These are phyloP conservation scores for Phymatotrichopsis omnivora DNA, from an alignment of 2,329 filamentous ascomycete genomes.

Conservation along the genomic window DNA sequence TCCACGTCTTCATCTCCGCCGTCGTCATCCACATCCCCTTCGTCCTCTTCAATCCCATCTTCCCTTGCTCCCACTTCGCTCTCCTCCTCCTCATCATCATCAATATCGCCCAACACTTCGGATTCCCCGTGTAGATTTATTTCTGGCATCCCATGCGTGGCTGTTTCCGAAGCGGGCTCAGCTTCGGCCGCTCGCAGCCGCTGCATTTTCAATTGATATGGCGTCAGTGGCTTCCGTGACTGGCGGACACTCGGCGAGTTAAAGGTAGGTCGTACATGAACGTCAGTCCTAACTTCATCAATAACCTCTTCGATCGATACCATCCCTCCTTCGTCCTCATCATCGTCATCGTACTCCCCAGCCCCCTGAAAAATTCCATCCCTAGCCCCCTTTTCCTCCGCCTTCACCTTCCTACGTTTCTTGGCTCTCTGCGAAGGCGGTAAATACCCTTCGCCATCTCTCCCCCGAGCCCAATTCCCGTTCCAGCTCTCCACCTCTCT, in stretches of 20 bases:
- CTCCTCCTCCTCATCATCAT: conserved; percentile 16
- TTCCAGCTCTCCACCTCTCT: conserved; percentile 54
- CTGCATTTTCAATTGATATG: conserved; percentile 25
- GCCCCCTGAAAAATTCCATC: too few species aligned
- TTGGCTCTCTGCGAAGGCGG: conserved; percentile 45
- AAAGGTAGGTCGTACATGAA: conserved; percentile 31
- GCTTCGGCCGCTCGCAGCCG: conserved; percentile 12
- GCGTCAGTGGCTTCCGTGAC: conserved; percentile 20
- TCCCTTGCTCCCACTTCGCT: too few species aligned
- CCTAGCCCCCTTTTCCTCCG: too few species aligned
- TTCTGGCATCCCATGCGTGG: too few species aligned
- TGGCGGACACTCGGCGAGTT: conserved; percentile 24
- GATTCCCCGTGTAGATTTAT: too few species aligned
- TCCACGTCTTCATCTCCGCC: conserved; percentile 33
- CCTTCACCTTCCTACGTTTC: conserved; percentile 36
- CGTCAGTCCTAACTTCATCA: conserved; percentile 25
- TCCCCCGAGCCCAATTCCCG: conserved; percentile 36
- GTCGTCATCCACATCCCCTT: conserved; percentile 24
- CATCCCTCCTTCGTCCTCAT: conserved; percentile 25
- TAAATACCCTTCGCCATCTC: conserved; percentile 28
- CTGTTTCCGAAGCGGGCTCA: conserved; percentile 3
- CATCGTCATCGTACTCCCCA: conserved; percentile 1
- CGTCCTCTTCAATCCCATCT: conserved; percentile 3
- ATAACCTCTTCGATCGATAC: conserved; percentile 27
- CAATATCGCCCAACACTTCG: too few species aligned